Evolutionary conservation across 2,329 filamentous ascomycete species (phyloP), one percentile per base, ranked within the genome.

Genomic region (Albophoma yamanashiensis): DNA sequence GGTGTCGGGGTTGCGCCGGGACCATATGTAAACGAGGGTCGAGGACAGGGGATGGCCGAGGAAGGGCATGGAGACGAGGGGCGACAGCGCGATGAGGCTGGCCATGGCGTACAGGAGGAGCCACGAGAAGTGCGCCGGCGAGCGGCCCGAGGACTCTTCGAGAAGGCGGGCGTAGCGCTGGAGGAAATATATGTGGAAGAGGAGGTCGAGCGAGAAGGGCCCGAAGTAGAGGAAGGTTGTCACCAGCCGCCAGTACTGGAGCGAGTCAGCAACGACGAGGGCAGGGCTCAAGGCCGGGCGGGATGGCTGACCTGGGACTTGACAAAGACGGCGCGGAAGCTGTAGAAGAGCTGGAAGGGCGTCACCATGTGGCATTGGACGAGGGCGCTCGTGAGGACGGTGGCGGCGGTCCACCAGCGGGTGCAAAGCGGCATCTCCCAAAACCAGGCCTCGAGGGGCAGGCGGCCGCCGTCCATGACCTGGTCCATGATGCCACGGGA

Each of bases 141-240:
- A 95, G 52, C 90, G 86, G 47, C 92, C 91, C n/a, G 92, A 92
- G 0, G 91, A 92, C 75, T 97, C 93, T 76, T 99, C 94, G 55
- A 99, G 85, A 52, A 97, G 88, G 57, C 94, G 89, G 8, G 93
- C 92, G 75, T 99, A 99, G 60, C 94, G 89, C 73, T 97, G 92
- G 61, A 97, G 87, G 77, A 99, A 99, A 82, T 97, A 99, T 73
- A 97, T 89, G 74, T 97, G 93, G 79, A 97, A 97, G 67, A 97
- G 82, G 47, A 99, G 86, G 73, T 97, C 94, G 70, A 99, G 85
- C 38, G 89, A 94, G 65, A 97, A 86, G 2, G 93, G 92, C 2
- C 94, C 94, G 71, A 97, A 97, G 79, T 97, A 99, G 70, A 97
- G 85, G 77, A 99, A 99, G 1, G 93, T 96, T 2, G 93, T 95